These are phyloP conservation scores for Globisporangium nunn DNA, from an alignment of 352 stramenopile genomes.

Conservation along the genomic window DNA sequence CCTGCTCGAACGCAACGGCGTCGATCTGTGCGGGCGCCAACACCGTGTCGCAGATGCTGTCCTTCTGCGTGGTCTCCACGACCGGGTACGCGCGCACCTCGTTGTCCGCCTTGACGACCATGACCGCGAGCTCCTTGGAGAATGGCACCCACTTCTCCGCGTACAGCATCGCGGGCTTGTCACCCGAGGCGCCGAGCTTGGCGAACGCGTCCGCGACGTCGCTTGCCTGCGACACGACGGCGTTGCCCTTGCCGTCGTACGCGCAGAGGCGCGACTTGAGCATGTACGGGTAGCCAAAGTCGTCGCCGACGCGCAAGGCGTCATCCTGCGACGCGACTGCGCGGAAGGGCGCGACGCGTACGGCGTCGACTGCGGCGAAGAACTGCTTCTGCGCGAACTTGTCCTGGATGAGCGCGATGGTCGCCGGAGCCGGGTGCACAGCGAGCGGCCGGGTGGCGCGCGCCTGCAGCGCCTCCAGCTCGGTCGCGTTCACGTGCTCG, in stretches of 20 bases:
- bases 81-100: conserved; percentile 91
- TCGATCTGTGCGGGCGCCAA: conserved; percentile 85
- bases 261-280: conserved; percentile 94
- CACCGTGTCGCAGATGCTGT: conserved; percentile 97
- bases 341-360: conserved; percentile 52
- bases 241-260: conserved; percentile 97
- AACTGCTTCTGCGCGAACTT: conserved; percentile 96
- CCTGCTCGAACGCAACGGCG: conserved; percentile 26
- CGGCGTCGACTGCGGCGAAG: conserved; percentile 35
- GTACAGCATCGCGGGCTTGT: conserved; percentile 55
- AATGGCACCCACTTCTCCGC: conserved; percentile 97
- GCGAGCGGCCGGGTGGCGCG: conserved; percentile 16
- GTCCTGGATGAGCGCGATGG: conserved; percentile 96
- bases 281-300: conserved; percentile 96
- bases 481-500: conserved; percentile 95
- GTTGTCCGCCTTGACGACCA: conserved; percentile 89
- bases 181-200: conserved; percentile 53
- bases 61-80: conserved; percentile 94
- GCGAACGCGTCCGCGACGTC: conserved; percentile 82
- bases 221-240: conserved; percentile 78
- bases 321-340: conserved; percentile 35
- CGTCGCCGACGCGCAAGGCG: conserved; percentile 32
- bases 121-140: conserved; percentile 93
- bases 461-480: conserved; percentile 85
- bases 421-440: conserved; percentile 83